These are phyloP conservation scores for Circinella minor DNA, from an alignment of 371 early-diverging fungal genomes.

Conservation along the genomic window DNA sequence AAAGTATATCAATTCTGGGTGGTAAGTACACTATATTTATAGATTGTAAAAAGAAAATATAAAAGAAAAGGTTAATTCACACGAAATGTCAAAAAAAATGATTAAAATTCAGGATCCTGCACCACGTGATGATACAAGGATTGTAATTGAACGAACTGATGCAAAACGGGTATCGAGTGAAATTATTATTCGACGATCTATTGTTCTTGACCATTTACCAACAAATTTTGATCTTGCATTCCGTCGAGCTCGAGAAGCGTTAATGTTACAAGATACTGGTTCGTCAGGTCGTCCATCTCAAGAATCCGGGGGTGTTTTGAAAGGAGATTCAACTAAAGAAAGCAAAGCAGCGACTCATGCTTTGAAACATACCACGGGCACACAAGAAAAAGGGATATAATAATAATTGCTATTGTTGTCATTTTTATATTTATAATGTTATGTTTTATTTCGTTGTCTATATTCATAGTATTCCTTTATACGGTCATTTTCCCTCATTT, in stretches of 20 bases:
- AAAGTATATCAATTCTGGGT: conserved; percentile 56
- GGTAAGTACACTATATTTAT: conserved; percentile 21
- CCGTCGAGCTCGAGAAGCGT: conserved; percentile 42
- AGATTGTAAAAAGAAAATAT: too few species aligned
- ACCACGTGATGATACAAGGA: conserved; percentile 49
- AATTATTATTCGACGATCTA: conserved; percentile 44
- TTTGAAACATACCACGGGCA: neutral
- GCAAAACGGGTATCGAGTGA: conserved; percentile 44
- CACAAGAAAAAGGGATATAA: neutral
- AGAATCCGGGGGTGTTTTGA: neutral
- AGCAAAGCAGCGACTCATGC: neutral
- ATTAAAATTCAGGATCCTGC: conserved; percentile 40
- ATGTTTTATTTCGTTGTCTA: too few species aligned
- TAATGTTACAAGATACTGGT: conserved; percentile 34
- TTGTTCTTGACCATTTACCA: conserved; percentile 54
- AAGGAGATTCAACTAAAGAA: neutral
- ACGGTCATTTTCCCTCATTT: too few species aligned
- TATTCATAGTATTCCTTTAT: too few species aligned
- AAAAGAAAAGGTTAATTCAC: neutral
- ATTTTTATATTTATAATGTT: too few species aligned
- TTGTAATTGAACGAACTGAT: conserved; percentile 48
- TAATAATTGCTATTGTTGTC: too few species aligned
- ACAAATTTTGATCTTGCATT: conserved; percentile 55
- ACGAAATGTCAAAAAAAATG: neutral
- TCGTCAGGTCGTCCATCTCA: neutral